A percentile compares a stretch with the other conserved stretches of the same genome.
These are phyloP conservation scores for Geotrichum phurueaensis DNA, from an alignment of 1,139 yeast species.

Conservation along the genomic window DNA sequence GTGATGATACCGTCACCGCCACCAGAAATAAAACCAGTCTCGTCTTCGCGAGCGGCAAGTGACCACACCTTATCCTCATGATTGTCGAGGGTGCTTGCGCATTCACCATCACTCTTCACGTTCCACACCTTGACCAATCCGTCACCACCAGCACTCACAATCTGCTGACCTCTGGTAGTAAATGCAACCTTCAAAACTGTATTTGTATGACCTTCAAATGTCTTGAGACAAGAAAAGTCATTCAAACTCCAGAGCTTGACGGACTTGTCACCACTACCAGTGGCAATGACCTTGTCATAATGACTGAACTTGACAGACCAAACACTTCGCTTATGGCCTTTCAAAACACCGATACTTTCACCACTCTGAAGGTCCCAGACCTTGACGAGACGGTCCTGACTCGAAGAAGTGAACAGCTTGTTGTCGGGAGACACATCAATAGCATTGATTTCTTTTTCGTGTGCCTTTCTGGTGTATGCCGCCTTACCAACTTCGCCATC, in stretches of 20 bases:
- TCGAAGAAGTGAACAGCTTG: constrained; percentile 82
- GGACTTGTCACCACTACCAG: constrained; percentile 88
- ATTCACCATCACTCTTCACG: constrained; percentile 58
- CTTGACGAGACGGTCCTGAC: constrained; percentile 90
- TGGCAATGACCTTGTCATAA: constrained; percentile 64
- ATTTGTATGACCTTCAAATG: constrained; percentile 92
- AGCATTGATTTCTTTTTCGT: constrained; percentile 90
- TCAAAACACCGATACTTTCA: constrained; percentile 74
- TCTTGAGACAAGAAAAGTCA: constrained; percentile 68
- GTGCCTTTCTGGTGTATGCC: constrained; percentile 88
- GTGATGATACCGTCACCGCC: constrained; percentile 93
- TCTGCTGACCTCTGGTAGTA: constrained; percentile 58
- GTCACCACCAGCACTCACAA: constrained; percentile 88
- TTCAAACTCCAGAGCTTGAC: constrained; percentile 80
- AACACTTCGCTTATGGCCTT: constrained; percentile 89
- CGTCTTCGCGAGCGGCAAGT: constrained; percentile 54
- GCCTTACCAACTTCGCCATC: constrained; percentile 42
- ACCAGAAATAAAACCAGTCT: constrained; percentile 68
- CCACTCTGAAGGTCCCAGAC: constrained; percentile 81
- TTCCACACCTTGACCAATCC: constrained; percentile 94
- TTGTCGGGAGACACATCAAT: constrained; percentile 87
- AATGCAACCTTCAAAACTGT: constrained; percentile 80
- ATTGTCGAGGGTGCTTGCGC: constrained; percentile 75
- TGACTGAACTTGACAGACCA: constrained; percentile 87
- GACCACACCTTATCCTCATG: constrained; percentile 97